These are phyloP conservation scores for Penicillium alfredii DNA, from an alignment of 495 filamentous ascomycete species.

Conservation along the genomic window DNA sequence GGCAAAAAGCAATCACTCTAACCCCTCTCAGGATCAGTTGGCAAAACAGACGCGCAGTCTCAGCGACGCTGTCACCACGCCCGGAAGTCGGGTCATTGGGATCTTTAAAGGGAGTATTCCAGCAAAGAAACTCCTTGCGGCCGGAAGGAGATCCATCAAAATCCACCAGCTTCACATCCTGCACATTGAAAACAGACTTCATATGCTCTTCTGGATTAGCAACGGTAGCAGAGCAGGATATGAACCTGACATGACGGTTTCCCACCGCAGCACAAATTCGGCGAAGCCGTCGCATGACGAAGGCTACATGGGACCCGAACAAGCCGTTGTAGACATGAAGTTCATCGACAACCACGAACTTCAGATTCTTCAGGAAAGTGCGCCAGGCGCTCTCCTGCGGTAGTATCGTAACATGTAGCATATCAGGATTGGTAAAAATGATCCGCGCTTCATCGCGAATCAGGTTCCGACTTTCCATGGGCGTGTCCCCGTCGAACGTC, in stretches of 20 bases:
- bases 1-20: constrained; percentile 89
- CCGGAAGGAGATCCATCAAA: constrained; percentile 93
- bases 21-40: constrained; percentile 85
- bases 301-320: constrained; percentile 88
- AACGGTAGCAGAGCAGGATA: constrained; percentile 96
- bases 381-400: constrained; percentile 90
- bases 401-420: constrained; percentile 92
- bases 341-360: constrained; percentile 85
- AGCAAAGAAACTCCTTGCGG: constrained; percentile 92
- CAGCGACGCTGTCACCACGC: constrained; percentile 71
- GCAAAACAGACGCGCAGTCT: constrained; percentile 84
- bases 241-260: constrained; percentile 82
- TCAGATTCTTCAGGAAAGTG: constrained; percentile 79
- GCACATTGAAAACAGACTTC: constrained; percentile 85
- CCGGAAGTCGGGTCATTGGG: constrained; percentile 80
- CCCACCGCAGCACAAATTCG: constrained; percentile 88
- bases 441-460: constrained; percentile 88
- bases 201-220: constrained; percentile 93
- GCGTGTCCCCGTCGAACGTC: constrained; percentile 94
- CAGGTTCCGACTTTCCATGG: constrained; percentile 65
- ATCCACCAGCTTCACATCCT: constrained; percentile 70
- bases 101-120: constrained; percentile 96
- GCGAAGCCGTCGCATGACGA: constrained; percentile 88
- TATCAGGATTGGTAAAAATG: constrained; percentile 98
- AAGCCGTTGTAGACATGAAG: constrained; percentile 95